Base-by-base conservation (phyloP, 2,329 filamentous ascomycete species). In the Cercospora berteroae region DNA sequence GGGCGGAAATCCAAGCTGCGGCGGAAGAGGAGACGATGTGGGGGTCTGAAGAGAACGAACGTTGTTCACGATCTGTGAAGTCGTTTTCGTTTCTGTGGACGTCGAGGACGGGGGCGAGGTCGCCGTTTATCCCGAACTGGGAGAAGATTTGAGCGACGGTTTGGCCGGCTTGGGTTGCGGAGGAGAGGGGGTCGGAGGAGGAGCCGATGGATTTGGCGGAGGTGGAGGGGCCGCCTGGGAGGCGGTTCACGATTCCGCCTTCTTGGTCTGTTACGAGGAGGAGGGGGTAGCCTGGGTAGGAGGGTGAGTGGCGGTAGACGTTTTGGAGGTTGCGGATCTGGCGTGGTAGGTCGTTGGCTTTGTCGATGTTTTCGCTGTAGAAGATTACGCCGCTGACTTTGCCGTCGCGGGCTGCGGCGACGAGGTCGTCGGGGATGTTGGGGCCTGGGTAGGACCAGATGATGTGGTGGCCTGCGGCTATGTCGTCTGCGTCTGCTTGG, bases 331-430 rank as follows among this genome's bases (percentile, higher is more conserved):
- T 33, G 18, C 67, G 33, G 58, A 70, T 65, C 31, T 71, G 67
- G 2, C 36, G 16, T 7, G 65, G 63, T 2, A 70, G 61, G 23
- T 67, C 52, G 27, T 44, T 29, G 12, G 65, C 65, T 8, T 57
- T 50, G 48, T 67, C 62, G 23, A 68, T 66, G 42, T 70, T 71
- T 33, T 68, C 69, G 48, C 64, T 65, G 52, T 67, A 71, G 63
- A 71, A 63, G 55, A 70, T 71, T 8, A 71, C 60, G 20, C 69
- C 69, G 13, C 69, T 68, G 55, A 71, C 63, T 65, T 64, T 67
- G 39, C 67, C 69, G 9, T 57, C 60, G 56, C 18, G 56, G 1
- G 68, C 62, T 4, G 67, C 63, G 29, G 64, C 29, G 33, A 66
- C 18, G 10, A 71, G 52, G 20, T 58, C 29, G 10, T 67, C 61